Conservation (phyloP, 768 basidiomycete genomes). For the Lentinula detonsa region DNA sequence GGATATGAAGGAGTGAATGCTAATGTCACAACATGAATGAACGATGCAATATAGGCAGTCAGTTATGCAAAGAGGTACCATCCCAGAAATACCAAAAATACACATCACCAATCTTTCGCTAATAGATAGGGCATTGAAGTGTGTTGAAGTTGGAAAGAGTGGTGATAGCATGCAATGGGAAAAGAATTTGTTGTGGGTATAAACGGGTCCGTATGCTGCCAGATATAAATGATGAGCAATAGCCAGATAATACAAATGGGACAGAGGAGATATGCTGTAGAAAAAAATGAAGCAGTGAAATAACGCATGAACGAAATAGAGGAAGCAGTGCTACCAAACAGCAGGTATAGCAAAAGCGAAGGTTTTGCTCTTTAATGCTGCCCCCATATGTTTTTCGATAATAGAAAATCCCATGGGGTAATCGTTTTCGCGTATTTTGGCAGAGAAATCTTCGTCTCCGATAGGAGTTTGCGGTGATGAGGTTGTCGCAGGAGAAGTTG, state of each 20-base stretch:
- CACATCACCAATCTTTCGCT: constrained; percentile 1
- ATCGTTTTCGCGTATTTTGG: constrained; percentile 41
- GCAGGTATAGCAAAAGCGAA: constrained; percentile 60
- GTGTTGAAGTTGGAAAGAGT: background rate
- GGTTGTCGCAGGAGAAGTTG: constrained; percentile 56
- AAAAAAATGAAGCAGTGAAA: constrained; percentile 14
- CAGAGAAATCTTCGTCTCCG: constrained; percentile 42
- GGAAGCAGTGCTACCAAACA: constrained; percentile 43
- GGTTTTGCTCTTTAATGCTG: constrained; percentile 54
- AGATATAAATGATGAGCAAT: background rate
- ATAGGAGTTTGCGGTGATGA: constrained; percentile 56
- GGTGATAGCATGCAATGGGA: constrained; percentile 9
- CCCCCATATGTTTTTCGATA: constrained; percentile 23
- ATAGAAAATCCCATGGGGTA: constrained; percentile 24
- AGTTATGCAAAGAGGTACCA: constrained; percentile 7
- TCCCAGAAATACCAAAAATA: constrained; percentile 8
- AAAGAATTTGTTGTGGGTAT: constrained; percentile 8
- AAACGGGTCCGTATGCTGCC: constrained; percentile 7
- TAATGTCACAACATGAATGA: constrained; percentile 1
- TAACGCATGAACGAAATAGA: constrained; percentile 14
- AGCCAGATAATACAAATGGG: constrained; percentile 2
- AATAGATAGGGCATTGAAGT: constrained; percentile 6
- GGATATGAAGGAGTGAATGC: background rate
- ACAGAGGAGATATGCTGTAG: constrained; percentile 9
- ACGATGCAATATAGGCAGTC: background rate